Base-by-base conservation (phyloP, 139 green algal species). In the Ostreobium quekettii region DNA sequence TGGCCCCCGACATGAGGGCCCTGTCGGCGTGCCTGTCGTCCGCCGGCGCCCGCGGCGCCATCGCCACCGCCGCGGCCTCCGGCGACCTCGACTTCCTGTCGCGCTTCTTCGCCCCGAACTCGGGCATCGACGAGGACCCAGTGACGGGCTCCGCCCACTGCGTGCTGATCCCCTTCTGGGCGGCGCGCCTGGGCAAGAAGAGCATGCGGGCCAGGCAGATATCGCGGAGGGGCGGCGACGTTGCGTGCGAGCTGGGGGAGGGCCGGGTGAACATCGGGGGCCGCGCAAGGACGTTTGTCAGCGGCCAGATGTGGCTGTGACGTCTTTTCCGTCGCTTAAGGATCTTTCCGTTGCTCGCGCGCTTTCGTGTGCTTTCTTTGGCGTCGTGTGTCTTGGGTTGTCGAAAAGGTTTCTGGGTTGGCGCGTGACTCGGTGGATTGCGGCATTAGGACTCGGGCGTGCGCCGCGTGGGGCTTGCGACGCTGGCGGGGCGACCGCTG, bases 111-210 rank as follows among this genome's bases (percentile, higher is more conserved):
- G 87, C 75, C 3, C 87, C 87, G 8, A 79, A 75, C 69, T 72
- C 71, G 6, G 87, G 87, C 19, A 88, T 93, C 11, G 53, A 73
- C 36, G 87, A 93, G 70, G 86, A 93, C 67, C 87, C 87, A 4
- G 87, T 91, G n/a, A 92, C 86, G 0, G 86, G 86, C 24, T 81
- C 58, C 24, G 85, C 86, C 11, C 75, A 85, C 73, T 71, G 63
- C 0, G 71, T 83, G 11, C 42, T 82, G 36, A 72, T 73, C 0
- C 73, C 82, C 26, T 83, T 77, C 48, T 86, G 71, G 69, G 47
- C 60, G 3, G 33, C 3, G 29, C 28, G 48, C 6, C 66, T 85
- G 48, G 58, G 67, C 19, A 76, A 67, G 71, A 65, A 7, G n/a
- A 29, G 36, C 4, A 47, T 86, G 60, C 15, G 32, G 24, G 75